phyloP scores from a whole-genome alignment of 1,284 basidiomycete species.

The Ceratobasidium sp. region DNA sequence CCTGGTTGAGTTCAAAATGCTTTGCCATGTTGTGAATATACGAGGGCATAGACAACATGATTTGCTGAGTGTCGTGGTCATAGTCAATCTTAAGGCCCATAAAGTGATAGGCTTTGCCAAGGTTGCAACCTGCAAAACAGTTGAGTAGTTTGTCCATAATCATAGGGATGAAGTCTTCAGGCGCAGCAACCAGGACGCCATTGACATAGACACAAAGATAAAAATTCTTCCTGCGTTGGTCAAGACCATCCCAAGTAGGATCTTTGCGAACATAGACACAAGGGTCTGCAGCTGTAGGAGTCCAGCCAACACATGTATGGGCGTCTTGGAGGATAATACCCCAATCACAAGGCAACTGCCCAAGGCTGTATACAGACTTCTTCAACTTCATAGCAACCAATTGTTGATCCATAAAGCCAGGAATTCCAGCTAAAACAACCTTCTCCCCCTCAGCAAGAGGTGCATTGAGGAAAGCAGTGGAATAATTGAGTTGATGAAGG shows the following conservation, averaged over 20 bases:
- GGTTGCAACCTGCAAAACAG: slow-evolving; percentile 14
- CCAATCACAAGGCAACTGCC: not conserved
- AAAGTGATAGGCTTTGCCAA: not conserved
- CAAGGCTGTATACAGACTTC: not conserved
- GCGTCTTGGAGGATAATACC: not conserved
- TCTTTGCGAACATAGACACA: not conserved
- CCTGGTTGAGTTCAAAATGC: not conserved
- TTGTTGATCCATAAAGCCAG: not conserved
- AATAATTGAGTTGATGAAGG: not conserved
- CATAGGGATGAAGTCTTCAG: too few relatives aligned
- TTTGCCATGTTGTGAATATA: not conserved
- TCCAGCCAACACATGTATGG: not conserved
- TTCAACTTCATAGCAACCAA: not conserved
- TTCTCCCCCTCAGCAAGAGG: not conserved
- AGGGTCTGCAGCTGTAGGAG: not conserved
- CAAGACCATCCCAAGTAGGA: not conserved
- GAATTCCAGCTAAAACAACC: slow-evolving; percentile 2
- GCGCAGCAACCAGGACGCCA: not conserved
- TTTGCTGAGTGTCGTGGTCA: not conserved
- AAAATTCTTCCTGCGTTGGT: not conserved
- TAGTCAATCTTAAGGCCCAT: slow-evolving; percentile 15
- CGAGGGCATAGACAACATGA: not conserved
- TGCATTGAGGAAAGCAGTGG: slow-evolving; percentile 16
- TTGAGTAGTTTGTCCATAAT: not conserved
- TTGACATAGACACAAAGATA: not conserved